phyloP scores from a whole-genome alignment of 768 basidiomycete genomes.

The Boletales sp. region DNA sequence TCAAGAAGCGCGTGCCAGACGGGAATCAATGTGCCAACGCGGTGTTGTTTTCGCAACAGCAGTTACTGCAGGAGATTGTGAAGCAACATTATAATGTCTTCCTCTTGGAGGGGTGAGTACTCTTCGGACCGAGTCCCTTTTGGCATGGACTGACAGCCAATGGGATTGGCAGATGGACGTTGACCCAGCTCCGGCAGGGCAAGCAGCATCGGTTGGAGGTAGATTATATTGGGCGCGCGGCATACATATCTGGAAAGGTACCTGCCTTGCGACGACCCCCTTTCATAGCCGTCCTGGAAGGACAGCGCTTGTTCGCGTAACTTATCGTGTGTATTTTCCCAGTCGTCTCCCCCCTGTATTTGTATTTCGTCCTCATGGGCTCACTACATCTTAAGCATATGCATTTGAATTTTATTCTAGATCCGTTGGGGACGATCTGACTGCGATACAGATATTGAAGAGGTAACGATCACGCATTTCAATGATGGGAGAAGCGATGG shows the following conservation, averaged over 20 bases:
- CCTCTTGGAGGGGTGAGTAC: slow-evolving; percentile 61
- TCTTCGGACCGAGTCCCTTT: background rate
- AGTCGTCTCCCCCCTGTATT: slow-evolving; percentile 23
- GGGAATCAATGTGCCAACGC: slow-evolving; percentile 48
- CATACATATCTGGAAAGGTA: slow-evolving; percentile 48
- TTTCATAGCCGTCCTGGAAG: slow-evolving; percentile 61
- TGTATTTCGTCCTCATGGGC: slow-evolving; percentile 30
- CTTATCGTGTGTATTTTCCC: slow-evolving; percentile 22
- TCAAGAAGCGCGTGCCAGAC: slow-evolving; percentile 42
- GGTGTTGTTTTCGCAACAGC: slow-evolving; percentile 60
- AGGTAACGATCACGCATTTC: slow-evolving; percentile 32
- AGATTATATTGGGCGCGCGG: slow-evolving; percentile 66
- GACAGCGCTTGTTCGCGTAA: slow-evolving; percentile 29
- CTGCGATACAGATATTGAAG: slow-evolving; percentile 22
- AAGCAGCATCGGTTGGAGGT: slow-evolving; percentile 65
- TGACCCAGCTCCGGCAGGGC: slow-evolving; percentile 62
- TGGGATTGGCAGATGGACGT: slow-evolving; percentile 50
- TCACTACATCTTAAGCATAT: slow-evolving; percentile 17
- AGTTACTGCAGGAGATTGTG: slow-evolving; percentile 52
- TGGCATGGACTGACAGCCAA: background rate
- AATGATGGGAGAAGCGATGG: slow-evolving; percentile 23
- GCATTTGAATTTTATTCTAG: slow-evolving; percentile 16
- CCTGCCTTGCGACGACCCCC: slow-evolving; percentile 52
- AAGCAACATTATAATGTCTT: slow-evolving; percentile 61
- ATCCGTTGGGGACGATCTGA: slow-evolving; percentile 26